phyloP scores from a whole-genome alignment of 2,329 filamentous ascomycete genomes.

The Exophiala spinifera region DNA sequence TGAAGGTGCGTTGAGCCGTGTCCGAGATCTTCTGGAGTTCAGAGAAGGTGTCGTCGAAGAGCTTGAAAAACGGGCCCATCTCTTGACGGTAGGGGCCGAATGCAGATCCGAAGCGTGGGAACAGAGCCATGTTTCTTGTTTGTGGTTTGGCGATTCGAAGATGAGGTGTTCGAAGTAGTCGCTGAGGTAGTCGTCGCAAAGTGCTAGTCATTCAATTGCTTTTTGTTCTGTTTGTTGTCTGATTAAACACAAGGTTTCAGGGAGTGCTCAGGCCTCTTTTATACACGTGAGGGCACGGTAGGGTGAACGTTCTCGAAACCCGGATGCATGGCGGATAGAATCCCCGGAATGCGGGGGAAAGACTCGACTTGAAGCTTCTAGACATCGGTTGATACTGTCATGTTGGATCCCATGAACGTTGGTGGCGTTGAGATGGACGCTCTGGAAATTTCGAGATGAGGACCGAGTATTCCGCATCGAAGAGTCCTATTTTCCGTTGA shows the following conservation, averaged over 20 bases:
- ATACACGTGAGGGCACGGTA: slow-evolving; percentile 5
- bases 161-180: slow-evolving; percentile 4
- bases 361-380: slow-evolving; percentile 15
- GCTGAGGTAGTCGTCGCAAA: slow-evolving; percentile 17
- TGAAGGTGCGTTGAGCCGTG: slow-evolving; percentile 32
- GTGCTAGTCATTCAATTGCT: slow-evolving; percentile 12
- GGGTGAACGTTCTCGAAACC: slow-evolving; percentile 16
- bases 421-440: not conserved
- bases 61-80: slow-evolving; percentile 23
- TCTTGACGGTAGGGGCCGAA: slow-evolving; percentile 19
- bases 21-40: slow-evolving; percentile 29
- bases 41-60: slow-evolving; percentile 30
- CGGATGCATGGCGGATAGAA: not conserved
- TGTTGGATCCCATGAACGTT: slow-evolving; percentile 9
- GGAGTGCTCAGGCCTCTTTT: slow-evolving; percentile 4
- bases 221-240: slow-evolving; percentile 14
- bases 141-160: slow-evolving; percentile 8
- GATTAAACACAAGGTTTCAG: not conserved
- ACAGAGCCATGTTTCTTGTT: slow-evolving; percentile 23
- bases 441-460: not conserved
- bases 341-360: not conserved
- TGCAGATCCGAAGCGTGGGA: slow-evolving; percentile 18
- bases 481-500: not conserved
- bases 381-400: slow-evolving; percentile 7
- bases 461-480: not conserved